Conservation (phyloP, 371 early-diverging fungal species). For the Mucor velutinosus region DNA sequence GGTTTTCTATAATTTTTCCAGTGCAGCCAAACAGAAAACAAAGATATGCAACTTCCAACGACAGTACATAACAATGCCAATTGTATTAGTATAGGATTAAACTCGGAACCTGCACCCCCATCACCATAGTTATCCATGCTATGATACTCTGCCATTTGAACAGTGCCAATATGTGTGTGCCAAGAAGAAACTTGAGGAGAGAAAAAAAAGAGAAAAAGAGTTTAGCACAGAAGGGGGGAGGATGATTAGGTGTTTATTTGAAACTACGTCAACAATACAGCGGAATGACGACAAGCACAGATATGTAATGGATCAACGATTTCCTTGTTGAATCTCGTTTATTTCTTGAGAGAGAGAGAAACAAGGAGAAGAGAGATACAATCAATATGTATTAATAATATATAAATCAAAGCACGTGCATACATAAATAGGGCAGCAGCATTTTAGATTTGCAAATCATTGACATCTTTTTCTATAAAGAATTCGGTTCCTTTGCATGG, state of each 20-base stretch:
- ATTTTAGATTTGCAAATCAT: conserved; percentile 15
- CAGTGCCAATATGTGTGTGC: neutral
- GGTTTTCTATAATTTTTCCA: conserved; percentile 92
- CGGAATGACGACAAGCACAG: conserved; percentile 3
- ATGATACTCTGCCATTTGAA: conserved; percentile 1
- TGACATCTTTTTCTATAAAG: conserved; percentile 30
- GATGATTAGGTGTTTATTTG: neutral
- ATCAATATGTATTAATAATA: neutral
- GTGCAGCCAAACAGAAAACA: conserved; percentile 80
- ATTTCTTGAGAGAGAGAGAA: neutral
- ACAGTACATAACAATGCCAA: conserved; percentile 61
- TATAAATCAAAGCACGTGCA: neutral
- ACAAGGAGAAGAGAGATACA: neutral
- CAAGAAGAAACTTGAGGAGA: neutral
- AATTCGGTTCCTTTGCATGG: conserved; percentile 47
- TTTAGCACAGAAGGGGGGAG: neutral
- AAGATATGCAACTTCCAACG: conserved; percentile 68
- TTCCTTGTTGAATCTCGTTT: too few species aligned
- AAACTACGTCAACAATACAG: conserved; percentile 11
- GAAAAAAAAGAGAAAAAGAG: neutral
- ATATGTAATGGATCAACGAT: too few species aligned
- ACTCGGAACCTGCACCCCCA: conserved; percentile 62
- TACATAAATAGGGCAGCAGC: neutral
- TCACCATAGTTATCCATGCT: conserved; percentile 32
- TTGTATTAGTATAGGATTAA: conserved; percentile 55